phyloP scores from a whole-genome alignment of 257 asterid species.

The Jaltomata sinuosa region DNA sequence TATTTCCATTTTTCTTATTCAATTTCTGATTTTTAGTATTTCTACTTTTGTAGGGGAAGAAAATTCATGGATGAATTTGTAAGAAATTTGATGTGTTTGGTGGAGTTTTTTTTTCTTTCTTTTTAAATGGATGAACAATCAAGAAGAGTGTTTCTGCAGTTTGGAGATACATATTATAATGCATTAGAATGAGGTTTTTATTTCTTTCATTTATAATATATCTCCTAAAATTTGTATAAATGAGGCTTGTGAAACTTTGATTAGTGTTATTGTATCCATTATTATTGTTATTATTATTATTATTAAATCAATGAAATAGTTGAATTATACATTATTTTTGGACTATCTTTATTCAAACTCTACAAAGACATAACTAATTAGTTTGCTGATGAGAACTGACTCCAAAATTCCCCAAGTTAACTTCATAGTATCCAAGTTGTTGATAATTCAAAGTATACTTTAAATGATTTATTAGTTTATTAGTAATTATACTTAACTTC shows the following conservation, averaged over 20 bases:
- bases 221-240: background rate
- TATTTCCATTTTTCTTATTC: background rate
- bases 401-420: background rate
- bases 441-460: background rate
- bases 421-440: background rate
- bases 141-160: background rate
- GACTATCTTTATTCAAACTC: background rate
- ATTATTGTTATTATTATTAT: background rate
- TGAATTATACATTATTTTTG: background rate
- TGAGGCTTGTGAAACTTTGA: background rate
- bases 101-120: background rate
- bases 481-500: too few relatives aligned
- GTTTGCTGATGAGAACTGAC: background rate
- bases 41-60: conserved; percentile 3
- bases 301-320: background rate
- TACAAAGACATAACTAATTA: too few relatives aligned
- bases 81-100: background rate
- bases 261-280: background rate
- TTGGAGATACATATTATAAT: background rate
- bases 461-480: too few relatives aligned
- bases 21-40: background rate
- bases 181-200: background rate
- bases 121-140: background rate
- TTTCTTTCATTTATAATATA: background rate
- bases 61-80: background rate